These are phyloP conservation scores for Penicillium sp. DNA, from an alignment of 2,329 filamentous ascomycete species.

Conservation along the genomic window DNA sequence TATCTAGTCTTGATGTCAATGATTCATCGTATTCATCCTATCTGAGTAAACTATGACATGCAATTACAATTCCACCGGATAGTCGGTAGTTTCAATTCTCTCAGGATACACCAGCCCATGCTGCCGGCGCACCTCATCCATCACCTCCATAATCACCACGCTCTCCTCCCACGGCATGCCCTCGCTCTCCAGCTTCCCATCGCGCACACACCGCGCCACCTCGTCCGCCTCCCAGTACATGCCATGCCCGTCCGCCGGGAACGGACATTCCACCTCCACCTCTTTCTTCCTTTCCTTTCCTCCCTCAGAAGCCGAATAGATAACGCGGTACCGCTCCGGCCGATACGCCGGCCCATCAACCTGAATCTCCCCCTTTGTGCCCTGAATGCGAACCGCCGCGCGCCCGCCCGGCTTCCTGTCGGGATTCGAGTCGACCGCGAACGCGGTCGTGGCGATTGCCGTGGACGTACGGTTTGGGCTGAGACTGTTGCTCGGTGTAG, in stretches of 20 bases:
- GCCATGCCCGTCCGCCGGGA: slow-evolving; percentile 64
- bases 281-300: background rate
- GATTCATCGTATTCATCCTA: too few species aligned
- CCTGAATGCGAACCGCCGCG: slow-evolving; percentile 72
- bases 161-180: slow-evolving; percentile 71
- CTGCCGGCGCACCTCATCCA: slow-evolving; percentile 66
- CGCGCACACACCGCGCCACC: slow-evolving; percentile 68
- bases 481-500: slow-evolving; percentile 37
- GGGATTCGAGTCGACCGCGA: slow-evolving; percentile 61
- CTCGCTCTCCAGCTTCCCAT: slow-evolving; percentile 72
- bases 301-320: slow-evolving; percentile 37
- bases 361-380: slow-evolving; percentile 76
- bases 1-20: background rate
- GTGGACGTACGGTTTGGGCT: slow-evolving; percentile 49
- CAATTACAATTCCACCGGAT: slow-evolving; percentile 43
- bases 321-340: slow-evolving; percentile 62
- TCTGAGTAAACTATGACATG: too few species aligned
- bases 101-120: slow-evolving; percentile 61
- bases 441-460: slow-evolving; percentile 65
- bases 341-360: slow-evolving; percentile 68
- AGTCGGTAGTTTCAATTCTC: slow-evolving; percentile 60
- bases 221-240: slow-evolving; percentile 91
- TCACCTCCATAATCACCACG: slow-evolving; percentile 76
- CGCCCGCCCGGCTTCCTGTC: slow-evolving; percentile 44
- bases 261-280: slow-evolving; percentile 32